These are phyloP conservation scores for Rubus idaeus DNA, from an alignment of 306 rosid species.

Conservation along the genomic window DNA sequence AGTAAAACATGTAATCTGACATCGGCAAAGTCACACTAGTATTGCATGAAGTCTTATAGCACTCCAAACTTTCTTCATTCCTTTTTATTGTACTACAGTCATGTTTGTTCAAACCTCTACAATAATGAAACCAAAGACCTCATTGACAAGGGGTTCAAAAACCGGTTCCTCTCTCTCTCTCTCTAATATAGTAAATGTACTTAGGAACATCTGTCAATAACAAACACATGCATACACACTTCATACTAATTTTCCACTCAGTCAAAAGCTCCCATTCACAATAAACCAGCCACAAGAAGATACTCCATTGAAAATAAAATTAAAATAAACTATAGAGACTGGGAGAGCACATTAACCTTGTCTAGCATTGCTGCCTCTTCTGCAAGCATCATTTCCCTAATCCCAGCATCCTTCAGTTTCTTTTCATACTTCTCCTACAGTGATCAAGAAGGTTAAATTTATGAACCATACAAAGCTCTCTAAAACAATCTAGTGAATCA, in stretches of 20 bases:
- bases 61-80: not conserved
- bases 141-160: not conserved
- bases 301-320: not conserved
- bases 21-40: constrained; percentile 1
- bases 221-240: not conserved
- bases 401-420: constrained; percentile 86
- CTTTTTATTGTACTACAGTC: not conserved
- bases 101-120: not conserved
- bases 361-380: constrained; percentile 91
- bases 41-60: not conserved
- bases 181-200: not conserved
- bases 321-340: constrained; percentile 13
- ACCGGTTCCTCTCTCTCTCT: not conserved
- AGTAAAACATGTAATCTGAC: not conserved
- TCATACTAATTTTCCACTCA: not conserved
- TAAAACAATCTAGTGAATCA: constrained; percentile 10
- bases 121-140: not conserved
- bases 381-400: constrained; percentile 85
- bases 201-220: not conserved
- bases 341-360: constrained; percentile 48
- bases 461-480: constrained; percentile 25
- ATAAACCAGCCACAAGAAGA: not conserved
- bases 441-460: constrained; percentile 15
- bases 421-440: constrained; percentile 75
- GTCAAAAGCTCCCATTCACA: not conserved